Base-by-base conservation (phyloP, 768 basidiomycete species). In the Xerocomellus amylosporus region DNA sequence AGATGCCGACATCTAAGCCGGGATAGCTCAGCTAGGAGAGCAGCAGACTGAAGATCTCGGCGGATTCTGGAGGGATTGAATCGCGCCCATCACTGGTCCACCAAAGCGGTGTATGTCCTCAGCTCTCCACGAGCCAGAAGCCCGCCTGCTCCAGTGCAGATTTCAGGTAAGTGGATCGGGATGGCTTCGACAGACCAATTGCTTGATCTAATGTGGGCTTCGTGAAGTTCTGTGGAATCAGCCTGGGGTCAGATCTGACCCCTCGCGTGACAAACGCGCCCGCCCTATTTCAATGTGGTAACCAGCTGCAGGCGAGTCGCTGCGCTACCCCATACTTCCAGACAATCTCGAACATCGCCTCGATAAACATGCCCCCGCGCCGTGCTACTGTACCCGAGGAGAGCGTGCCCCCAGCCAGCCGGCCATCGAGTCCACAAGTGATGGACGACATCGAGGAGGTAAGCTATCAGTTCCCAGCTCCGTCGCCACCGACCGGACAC, bases 21-120 rank as follows among this genome's bases (percentile, higher is more conserved):
- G 77, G 78, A 73, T 84, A 84, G 82, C 82, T 84, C 82, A 84
- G 81, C 77, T 83, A 82, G 82, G 82, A 84, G 82, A 83, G 82
- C 82, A 82, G 79, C 78, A 83, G 82, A 83, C 82, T 84, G 82
- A 84, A 84, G 54, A 30, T 30, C 30, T 36, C 19, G 15, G n/a
- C 22, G 41, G 44, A 4, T 20, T 10, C 19, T 30, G 19, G 19
- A 20, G 31, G 30, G 5, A 5, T 14, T 37, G 36, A 44, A 43
- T 13, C 10, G 12, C 24, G 38, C 43, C 9, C 28, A 30, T 30
- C 28, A 30, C 9, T n/a, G n/a, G 28, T 38, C 15, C 22, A n/a
- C n/a, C n/a, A n/a, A 10, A 15, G 19, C 22, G 28, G 20, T 12
- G 22, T 31, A 55, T 38, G 19, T 38, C 19, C 34, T 37, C 8